Base-by-base conservation (phyloP, 257 asterid genomes). In the Agastache rugosa region DNA sequence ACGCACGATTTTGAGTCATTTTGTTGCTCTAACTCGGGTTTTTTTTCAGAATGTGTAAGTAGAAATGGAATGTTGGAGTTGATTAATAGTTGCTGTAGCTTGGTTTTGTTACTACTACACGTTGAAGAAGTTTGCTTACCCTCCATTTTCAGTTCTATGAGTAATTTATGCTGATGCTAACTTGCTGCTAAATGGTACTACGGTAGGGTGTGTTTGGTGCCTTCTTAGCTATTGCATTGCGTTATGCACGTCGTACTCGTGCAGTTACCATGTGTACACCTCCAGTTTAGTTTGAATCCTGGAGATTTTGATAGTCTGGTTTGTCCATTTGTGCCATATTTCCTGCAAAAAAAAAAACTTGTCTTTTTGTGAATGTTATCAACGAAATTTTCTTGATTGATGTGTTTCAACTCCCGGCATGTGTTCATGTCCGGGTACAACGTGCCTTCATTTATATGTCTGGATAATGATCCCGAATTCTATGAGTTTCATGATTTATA, bases 31-130 rank as follows among this genome's bases (percentile, higher is more conserved):
- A 71, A 27, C 44, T 60, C 15, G 70, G 60, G 37, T 31, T 25
- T 15, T 23, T 63, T 59, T 48, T 44, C 47, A 55, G 37, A 66
- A 66, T 66, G 60, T 54, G 71, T 42, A 29, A 51, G 51, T 70
- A 15, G 29, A 15, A 17, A 20, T 31, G 50, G 45, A 15, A 6
- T 45, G 42, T 58, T 29, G 51, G 69, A 12, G 67, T 27, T 74
- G 22, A 23, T 23, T 63, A 2, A 29, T 23, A 50, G 47, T 54
- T 60, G 56, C 10, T 23, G 7, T 42, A 31, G 64, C 74, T 58
- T 23, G 55, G 3, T 42, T 44, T 67, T 19, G 47, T 64, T 16
- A 27, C 39, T 27, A 50, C 5, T 17, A 5, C 8, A 1, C 8
- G 11, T 56, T 55, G 20, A 3, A 75, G 60, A 41, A 27, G 19